A percentile compares a stretch with the other conserved stretches of the same genome.
These are phyloP conservation scores for slime mould (Dictyostelium discoideum) DNA, from an alignment of 78 protist species.

Conservation along the genomic window DNA sequence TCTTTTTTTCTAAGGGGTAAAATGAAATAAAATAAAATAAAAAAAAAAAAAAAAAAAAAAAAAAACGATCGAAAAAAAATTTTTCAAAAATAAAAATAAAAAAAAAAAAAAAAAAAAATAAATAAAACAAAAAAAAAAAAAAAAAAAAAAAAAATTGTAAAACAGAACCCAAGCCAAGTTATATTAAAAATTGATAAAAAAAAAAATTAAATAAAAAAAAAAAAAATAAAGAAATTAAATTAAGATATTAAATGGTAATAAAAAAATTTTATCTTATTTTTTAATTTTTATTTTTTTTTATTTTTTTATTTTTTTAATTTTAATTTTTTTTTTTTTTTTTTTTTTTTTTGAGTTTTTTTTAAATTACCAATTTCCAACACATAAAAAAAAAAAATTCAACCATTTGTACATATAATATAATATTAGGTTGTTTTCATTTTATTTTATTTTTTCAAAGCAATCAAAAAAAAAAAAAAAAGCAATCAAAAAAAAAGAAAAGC, in stretches of 20 bases:
- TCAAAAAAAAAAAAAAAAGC: background rate
- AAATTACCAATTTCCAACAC: background rate
- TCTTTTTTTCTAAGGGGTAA: background rate
- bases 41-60: background rate
- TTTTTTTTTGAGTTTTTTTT: background rate
- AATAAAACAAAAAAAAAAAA: too few relatives aligned
- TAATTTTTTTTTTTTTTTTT: background rate
- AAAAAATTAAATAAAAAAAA: too few relatives aligned
- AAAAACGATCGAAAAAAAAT: background rate
- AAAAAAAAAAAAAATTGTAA: too few relatives aligned
- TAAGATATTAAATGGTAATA: background rate
- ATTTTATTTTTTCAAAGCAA: background rate
- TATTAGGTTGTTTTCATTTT: background rate
- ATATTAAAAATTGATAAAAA: background rate
- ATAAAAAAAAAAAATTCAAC: background rate
- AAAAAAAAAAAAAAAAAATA: background rate
- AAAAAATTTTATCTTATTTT: background rate
- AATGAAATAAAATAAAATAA: background rate
- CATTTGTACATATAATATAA: constrained; percentile 7
- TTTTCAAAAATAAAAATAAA: background rate
- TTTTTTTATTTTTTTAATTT: background rate
- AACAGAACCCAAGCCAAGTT: too few relatives aligned
- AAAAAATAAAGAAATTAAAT: background rate
- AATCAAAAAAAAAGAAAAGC: background rate
- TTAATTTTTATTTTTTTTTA: background rate